Conservation (phyloP, 2,329 filamentous ascomycete genomes). For the Fusarium keratoplasticum region DNA sequence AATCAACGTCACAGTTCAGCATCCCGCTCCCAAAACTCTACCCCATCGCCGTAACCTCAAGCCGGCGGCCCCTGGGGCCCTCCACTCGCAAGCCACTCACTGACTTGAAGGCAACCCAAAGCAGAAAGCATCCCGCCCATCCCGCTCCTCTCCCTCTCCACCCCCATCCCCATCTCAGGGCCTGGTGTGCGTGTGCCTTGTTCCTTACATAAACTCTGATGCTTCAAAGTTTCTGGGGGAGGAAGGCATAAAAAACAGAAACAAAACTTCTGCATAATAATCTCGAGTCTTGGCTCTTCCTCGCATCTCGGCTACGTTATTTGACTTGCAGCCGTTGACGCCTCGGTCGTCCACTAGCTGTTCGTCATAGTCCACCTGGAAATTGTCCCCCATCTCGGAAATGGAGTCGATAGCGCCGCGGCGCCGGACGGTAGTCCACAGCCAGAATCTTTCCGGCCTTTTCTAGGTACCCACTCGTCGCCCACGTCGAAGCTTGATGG, state of each 20-base stretch:
- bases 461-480: constrained; percentile 11
- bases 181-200: not conserved
- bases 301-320: not conserved
- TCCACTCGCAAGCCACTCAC: constrained; percentile 14
- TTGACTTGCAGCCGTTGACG: constrained; percentile 3
- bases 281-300: not conserved
- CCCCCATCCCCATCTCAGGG: not conserved
- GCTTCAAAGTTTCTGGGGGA: not conserved
- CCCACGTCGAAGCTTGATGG: constrained; percentile 24
- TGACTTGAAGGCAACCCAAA: constrained; percentile 13
- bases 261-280: not conserved
- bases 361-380: not conserved
- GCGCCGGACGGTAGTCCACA: not conserved
- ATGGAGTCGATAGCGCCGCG: not conserved
- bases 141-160: constrained; percentile 12
- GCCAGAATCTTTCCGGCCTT: not conserved
- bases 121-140: not conserved
- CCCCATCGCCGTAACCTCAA: constrained; percentile 8
- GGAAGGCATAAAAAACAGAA: not conserved
- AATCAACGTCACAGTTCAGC: not conserved
- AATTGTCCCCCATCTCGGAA: not conserved
- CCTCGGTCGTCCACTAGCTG: not conserved
- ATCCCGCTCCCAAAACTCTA: constrained; percentile 19
- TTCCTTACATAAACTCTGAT: not conserved
- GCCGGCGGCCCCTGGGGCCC: not conserved